Evolutionary conservation across 495 filamentous ascomycete genomes (phyloP).

Genomic region (Xylaria nigripes): DNA sequence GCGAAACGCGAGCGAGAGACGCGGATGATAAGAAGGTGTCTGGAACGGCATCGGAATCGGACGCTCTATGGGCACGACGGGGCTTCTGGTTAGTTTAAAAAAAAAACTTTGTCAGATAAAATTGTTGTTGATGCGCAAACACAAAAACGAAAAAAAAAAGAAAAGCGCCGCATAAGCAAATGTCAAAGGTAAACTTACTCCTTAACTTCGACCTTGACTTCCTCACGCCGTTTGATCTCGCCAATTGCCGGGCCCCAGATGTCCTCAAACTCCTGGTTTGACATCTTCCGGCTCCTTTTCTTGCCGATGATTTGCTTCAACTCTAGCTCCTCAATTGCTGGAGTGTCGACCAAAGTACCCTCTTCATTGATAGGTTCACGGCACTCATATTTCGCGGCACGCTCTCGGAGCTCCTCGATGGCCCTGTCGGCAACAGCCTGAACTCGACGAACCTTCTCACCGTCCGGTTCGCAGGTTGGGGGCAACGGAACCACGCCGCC

Average conservation of each 20-base stretch:
- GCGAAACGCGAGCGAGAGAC: constrained; percentile 82
- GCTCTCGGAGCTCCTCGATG: constrained; percentile 77
- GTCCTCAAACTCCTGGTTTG: constrained; percentile 82
- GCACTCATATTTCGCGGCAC: constrained; percentile 83
- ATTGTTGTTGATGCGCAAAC: neutral
- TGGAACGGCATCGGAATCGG: constrained; percentile 50
- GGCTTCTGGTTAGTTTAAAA: constrained; percentile 70
- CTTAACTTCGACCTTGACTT: constrained; percentile 60
- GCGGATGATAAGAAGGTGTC: constrained; percentile 52
- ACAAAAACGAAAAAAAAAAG: constrained; percentile 6
- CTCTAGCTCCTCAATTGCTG: constrained; percentile 63
- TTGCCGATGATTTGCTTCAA: constrained; percentile 65
- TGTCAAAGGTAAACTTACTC: constrained; percentile 56
- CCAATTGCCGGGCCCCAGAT: constrained; percentile 82
- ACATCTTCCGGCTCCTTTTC: constrained; percentile 71
- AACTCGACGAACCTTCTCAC: constrained; percentile 80
- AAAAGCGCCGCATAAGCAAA: neutral
- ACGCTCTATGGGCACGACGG: constrained; percentile 60
- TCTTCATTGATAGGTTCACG: constrained; percentile 60
- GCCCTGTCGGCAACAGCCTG: constrained; percentile 81
- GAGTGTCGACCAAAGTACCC: constrained; percentile 48
- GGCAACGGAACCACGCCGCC: constrained; percentile 75
- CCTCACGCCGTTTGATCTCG: constrained; percentile 73
- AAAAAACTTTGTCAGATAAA: constrained; percentile 26
- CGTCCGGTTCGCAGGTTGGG: constrained; percentile 91